These are phyloP conservation scores for Glebionis coronaria DNA, from an alignment of 129 eudicot species.

Conservation along the genomic window DNA sequence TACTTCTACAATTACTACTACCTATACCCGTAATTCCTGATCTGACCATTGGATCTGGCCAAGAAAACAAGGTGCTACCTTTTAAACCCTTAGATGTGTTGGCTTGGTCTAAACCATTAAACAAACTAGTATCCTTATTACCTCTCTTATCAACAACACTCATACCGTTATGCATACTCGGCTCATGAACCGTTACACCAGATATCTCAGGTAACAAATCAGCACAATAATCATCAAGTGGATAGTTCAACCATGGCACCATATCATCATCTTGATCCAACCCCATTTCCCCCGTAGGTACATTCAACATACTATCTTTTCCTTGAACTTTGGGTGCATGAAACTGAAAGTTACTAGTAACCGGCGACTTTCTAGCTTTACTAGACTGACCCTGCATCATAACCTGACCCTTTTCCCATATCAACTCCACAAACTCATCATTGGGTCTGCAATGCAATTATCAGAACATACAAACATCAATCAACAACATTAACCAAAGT, in stretches of 20 bases:
- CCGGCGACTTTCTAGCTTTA: constrained; percentile 46
- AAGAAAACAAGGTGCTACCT: constrained; percentile 31
- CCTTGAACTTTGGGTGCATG: constrained; percentile 43
- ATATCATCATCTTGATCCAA: constrained; percentile 71
- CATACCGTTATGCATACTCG: constrained; percentile 29
- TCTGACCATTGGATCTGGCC: constrained; percentile 48
- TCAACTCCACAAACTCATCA: constrained; percentile 66
- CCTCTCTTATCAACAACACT: constrained; percentile 44
- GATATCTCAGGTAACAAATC: constrained; percentile 71
- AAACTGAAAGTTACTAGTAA: constrained; percentile 43
- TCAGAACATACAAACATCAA: constrained; percentile 18
- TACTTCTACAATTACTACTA: constrained; percentile 33
- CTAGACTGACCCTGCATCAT: constrained; percentile 84
- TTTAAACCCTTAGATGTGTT: constrained; percentile 42
- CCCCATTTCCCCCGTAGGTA: constrained; percentile 40
- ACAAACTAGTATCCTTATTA: constrained; percentile 32
- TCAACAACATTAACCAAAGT: neutral
- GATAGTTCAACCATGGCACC: constrained; percentile 79
- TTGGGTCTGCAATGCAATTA: constrained; percentile 71
- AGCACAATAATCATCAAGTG: constrained; percentile 56
- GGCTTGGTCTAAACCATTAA: constrained; percentile 24
- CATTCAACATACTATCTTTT: constrained; percentile 41
- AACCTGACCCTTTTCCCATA: constrained; percentile 92
- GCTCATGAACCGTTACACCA: constrained; percentile 58
- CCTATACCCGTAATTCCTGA: constrained; percentile 56